phyloP scores from a whole-genome alignment of 2,329 filamentous ascomycete genomes.

The Ophiostoma australiae region DNA sequence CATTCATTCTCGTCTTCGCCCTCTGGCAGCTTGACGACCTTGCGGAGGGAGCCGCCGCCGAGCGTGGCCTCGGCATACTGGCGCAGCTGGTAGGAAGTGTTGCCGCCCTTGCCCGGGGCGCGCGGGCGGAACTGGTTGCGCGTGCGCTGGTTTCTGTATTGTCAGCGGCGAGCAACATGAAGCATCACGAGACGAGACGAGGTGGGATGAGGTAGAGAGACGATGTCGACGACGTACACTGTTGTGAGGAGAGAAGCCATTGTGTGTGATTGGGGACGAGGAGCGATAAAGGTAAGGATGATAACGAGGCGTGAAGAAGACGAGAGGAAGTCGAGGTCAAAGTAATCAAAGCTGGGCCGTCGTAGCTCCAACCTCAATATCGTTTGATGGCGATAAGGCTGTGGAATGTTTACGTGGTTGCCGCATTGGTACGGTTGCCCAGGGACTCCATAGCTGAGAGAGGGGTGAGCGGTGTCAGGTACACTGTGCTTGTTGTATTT shows the following conservation, averaged over 20 bases:
- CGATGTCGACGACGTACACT: conserved; percentile 31
- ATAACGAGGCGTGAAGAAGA: not conserved
- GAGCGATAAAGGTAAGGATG: not conserved
- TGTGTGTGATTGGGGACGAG: not conserved
- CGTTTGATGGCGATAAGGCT: conserved; percentile 6
- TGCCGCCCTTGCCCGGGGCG: conserved; percentile 76
- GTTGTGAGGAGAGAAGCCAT: conserved; percentile 30
- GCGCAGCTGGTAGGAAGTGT: conserved; percentile 81
- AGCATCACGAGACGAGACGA: not conserved
- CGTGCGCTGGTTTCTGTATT: conserved; percentile 71
- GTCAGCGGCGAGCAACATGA: not conserved
- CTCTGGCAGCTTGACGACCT: conserved; percentile 94
- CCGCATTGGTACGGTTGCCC: conserved; percentile 27
- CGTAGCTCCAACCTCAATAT: not conserved
- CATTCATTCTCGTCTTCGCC: conserved; percentile 98
- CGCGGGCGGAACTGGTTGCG: conserved; percentile 89
- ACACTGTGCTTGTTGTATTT: not conserved
- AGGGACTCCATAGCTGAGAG: conserved; percentile 19
- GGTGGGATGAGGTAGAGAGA: not conserved
- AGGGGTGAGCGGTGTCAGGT: not conserved
- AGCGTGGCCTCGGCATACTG: conserved; percentile 98
- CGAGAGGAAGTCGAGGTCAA: not conserved
- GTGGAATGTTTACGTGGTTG: conserved; percentile 27
- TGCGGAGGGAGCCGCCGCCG: conserved; percentile 87
- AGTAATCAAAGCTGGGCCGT: not conserved